Evolutionary conservation across 2,329 filamentous ascomycete species (phyloP).

Genomic region (Teratosphaeria nubilosa): DNA sequence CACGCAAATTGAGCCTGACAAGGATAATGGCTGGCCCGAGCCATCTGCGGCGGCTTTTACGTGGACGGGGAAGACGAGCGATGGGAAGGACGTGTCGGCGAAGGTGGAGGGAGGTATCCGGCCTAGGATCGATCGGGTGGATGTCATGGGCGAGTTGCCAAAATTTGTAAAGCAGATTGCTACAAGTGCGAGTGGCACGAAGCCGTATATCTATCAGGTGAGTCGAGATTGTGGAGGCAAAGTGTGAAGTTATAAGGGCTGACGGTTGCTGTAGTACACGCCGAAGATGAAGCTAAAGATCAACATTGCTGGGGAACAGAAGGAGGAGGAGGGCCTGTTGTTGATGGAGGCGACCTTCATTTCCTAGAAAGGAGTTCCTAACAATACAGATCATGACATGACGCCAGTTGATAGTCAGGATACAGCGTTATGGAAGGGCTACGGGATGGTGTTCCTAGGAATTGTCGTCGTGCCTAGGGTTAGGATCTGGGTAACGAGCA

Average conservation of each 20-base stretch:
- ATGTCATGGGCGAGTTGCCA: conserved; percentile 94
- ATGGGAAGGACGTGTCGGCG: conserved; percentile 63
- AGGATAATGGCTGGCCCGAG: conserved; percentile 79
- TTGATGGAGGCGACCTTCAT: conserved; percentile 97
- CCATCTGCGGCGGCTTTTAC: conserved; percentile 63
- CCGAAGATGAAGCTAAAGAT: conserved; percentile 69
- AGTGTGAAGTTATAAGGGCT: neutral
- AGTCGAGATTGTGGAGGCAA: conserved; percentile 14
- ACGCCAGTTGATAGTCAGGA: neutral
- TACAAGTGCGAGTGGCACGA: conserved; percentile 76
- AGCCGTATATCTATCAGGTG: conserved; percentile 96
- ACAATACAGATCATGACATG: neutral
- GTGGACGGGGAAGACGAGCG: conserved; percentile 70
- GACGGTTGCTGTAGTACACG: conserved; percentile 50
- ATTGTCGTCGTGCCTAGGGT: neutral
- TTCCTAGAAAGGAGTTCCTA: conserved; percentile 34
- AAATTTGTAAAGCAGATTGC: conserved; percentile 93
- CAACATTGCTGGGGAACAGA: conserved; percentile 71
- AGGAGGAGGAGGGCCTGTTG: conserved; percentile 64
- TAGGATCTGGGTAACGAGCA: neutral
- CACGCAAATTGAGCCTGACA: conserved; percentile 58
- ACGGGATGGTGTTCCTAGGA: neutral
- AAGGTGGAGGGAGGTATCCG: conserved; percentile 60
- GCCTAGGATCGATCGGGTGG: conserved; percentile 66
- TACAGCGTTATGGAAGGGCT: neutral